Evolutionary conservation across 768 basidiomycete species (phyloP).

Genomic region (Tephrocybe sp.): DNA sequence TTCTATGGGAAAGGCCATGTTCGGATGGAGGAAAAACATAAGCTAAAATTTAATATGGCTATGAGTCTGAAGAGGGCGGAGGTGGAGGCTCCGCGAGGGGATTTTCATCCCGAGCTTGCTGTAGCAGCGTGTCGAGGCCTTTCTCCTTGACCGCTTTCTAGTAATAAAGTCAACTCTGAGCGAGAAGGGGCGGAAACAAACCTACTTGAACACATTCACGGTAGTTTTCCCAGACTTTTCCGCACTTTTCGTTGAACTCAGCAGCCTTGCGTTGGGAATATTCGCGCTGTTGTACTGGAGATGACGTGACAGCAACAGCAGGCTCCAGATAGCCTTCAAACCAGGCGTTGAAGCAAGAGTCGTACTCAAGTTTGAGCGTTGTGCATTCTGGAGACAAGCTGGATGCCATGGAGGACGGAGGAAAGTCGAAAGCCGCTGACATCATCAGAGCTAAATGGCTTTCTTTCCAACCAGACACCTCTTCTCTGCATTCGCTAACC

Average conservation of each 20-base stretch:
- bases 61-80: slow-evolving; percentile 25
- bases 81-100: slow-evolving; percentile 65
- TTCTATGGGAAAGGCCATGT: too few relatives aligned
- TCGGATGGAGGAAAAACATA: too few relatives aligned
- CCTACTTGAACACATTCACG: slow-evolving; percentile 81
- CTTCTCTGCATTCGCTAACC: slow-evolving; percentile 32
- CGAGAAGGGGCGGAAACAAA: slow-evolving; percentile 6
- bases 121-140: slow-evolving; percentile 71
- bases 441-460: slow-evolving; percentile 15
- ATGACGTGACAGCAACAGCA: slow-evolving; percentile 45
- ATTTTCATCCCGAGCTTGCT: slow-evolving; percentile 80
- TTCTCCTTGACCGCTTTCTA: slow-evolving; percentile 82
- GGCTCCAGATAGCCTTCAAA: slow-evolving; percentile 96
- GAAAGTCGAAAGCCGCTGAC: not conserved
- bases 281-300: slow-evolving; percentile 46
- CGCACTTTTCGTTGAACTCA: slow-evolving; percentile 86
- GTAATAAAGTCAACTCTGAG: not conserved
- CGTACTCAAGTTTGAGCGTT: slow-evolving; percentile 85
- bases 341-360: slow-evolving; percentile 97
- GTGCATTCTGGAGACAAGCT: slow-evolving; percentile 87
- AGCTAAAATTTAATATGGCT: too few relatives aligned
- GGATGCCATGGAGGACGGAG: slow-evolving; percentile 55
- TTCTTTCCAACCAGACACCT: slow-evolving; percentile 19
- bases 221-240: slow-evolving; percentile 80
- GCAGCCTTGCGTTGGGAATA: slow-evolving; percentile 80